These are phyloP conservation scores for Phytopythium litorale DNA, from an alignment of 352 stramenopile genomes.

Conservation along the genomic window DNA sequence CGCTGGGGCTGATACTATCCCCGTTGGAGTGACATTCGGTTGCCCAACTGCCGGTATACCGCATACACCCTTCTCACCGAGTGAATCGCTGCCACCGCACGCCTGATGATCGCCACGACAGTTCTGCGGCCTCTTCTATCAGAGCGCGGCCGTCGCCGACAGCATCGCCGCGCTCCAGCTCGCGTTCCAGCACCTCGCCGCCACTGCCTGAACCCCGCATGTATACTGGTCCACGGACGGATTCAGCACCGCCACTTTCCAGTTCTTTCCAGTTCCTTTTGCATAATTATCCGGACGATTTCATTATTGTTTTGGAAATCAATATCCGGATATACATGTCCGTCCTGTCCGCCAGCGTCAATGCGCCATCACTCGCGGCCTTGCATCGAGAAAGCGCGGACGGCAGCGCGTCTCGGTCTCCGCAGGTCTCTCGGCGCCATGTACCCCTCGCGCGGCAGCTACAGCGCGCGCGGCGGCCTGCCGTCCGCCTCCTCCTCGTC, in stretches of 20 bases:
- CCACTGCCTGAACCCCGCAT: background rate
- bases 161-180: conserved; percentile 39
- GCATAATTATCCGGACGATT: background rate
- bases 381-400: conserved; percentile 4
- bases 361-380: background rate
- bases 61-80: background rate
- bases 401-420: background rate
- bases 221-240: background rate
- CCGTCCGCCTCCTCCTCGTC: background rate
- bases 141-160: conserved; percentile 26
- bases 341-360: background rate
- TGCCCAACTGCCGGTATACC: background rate
- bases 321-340: conserved; percentile 1
- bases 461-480: conserved; percentile 6
- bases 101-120: conserved; percentile 10
- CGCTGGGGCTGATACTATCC: background rate
- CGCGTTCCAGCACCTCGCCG: conserved; percentile 33
- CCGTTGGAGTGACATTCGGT: background rate
- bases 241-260: background rate
- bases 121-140: conserved; percentile 54
- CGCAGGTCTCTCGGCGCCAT: background rate
- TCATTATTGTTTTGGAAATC: background rate
- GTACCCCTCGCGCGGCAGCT: conserved; percentile 2
- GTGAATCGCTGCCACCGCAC: background rate
- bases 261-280: background rate